phyloP scores from a whole-genome alignment of 1,139 yeast species.

The Kodamaea plutei region DNA sequence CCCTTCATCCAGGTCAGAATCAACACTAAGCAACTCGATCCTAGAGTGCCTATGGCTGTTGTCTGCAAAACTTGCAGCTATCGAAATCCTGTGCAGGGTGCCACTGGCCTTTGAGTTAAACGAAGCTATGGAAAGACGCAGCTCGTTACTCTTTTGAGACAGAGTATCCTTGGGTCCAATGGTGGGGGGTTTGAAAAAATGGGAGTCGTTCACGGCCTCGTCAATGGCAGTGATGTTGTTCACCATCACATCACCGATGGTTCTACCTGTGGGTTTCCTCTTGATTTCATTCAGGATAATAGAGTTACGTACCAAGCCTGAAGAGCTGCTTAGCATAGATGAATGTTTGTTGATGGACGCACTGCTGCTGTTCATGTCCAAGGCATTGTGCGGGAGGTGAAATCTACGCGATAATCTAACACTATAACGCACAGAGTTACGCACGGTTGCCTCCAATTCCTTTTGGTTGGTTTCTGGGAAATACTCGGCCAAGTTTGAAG shows the following conservation, averaged over 20 bases:
- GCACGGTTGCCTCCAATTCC: slow-evolving; percentile 72
- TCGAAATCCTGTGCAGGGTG: neutral
- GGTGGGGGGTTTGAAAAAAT: slow-evolving; percentile 15
- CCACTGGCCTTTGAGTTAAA: neutral
- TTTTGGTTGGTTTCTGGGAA: slow-evolving; percentile 80
- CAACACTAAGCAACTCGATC: slow-evolving; percentile 18
- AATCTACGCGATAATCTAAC: slow-evolving; percentile 51
- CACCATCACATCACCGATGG: slow-evolving; percentile 67
- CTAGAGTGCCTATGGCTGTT: neutral
- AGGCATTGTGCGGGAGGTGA: slow-evolving; percentile 23
- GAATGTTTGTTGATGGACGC: slow-evolving; percentile 20
- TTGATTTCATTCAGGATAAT: slow-evolving; percentile 5
- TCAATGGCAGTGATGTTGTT: slow-evolving; percentile 58
- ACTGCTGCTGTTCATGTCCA: slow-evolving; percentile 19
- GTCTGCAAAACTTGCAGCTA: neutral
- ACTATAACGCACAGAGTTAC: slow-evolving; percentile 79
- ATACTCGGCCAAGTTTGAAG: slow-evolving; percentile 84
- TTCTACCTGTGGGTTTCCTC: slow-evolving; percentile 26
- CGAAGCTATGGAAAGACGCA: neutral
- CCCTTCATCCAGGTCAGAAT: slow-evolving; percentile 13
- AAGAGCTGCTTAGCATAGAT: slow-evolving; percentile 19
- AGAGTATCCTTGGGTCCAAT: slow-evolving; percentile 20
- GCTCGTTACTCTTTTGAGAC: slow-evolving; percentile 1
- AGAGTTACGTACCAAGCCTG: slow-evolving; percentile 6
- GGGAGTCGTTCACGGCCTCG: slow-evolving; percentile 38